A percentile compares a stretch with the other conserved stretches of the same genome.
These are phyloP conservation scores for Russula earlei DNA, from an alignment of 768 basidiomycete genomes.

Conservation along the genomic window DNA sequence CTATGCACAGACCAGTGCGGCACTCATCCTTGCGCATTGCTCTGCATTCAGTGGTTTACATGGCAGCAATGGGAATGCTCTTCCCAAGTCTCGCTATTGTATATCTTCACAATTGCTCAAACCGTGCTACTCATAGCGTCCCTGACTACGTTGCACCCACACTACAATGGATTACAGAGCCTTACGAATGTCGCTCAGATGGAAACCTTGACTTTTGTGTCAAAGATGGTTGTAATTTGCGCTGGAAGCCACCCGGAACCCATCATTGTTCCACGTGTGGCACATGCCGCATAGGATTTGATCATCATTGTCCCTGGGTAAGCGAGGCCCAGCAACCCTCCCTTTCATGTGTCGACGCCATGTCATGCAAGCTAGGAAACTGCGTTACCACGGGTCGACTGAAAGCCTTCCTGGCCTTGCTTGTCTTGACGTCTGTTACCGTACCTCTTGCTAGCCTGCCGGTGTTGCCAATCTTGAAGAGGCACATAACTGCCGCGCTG, in stretches of 20 bases:
- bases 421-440: conserved; percentile 16
- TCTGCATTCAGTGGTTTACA: conserved; percentile 6
- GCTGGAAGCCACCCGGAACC: conserved; percentile 20
- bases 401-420: conserved; percentile 18
- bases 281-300: conserved; percentile 22
- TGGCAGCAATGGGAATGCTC: neutral
- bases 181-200: conserved; percentile 19
- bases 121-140: conserved; percentile 18
- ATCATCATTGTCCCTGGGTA: conserved; percentile 24
- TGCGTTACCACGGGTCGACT: conserved; percentile 18
- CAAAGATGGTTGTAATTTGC: conserved; percentile 15
- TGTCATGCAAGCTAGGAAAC: conserved; percentile 17
- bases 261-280: conserved; percentile 22
- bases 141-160: conserved; percentile 24
- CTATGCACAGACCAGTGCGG: neutral
- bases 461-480: conserved; percentile 1
- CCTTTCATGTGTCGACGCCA: neutral
- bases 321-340: neutral
- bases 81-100: conserved; percentile 8
- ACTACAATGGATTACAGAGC: conserved; percentile 15
- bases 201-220: conserved; percentile 17
- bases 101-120: conserved; percentile 13
- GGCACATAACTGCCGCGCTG: conserved; percentile 15
- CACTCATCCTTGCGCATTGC: neutral
- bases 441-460: conserved; percentile 16